Evolutionary conservation across 2,329 filamentous ascomycete species (phyloP).

Genomic region (Corinectria fuckeliana): DNA sequence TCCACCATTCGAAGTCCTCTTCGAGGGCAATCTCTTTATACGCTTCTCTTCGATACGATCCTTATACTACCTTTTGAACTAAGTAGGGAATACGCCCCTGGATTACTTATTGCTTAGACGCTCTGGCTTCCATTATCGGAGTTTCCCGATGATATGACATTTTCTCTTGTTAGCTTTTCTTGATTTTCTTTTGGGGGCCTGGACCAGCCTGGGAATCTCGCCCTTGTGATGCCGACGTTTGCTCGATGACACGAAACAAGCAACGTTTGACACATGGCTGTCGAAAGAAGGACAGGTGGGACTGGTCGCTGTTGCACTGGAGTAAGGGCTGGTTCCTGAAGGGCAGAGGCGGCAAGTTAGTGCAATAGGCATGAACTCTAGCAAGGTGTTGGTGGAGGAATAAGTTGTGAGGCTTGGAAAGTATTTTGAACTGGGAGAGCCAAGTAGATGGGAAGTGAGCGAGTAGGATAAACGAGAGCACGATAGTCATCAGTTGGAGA

Average conservation of each 20-base stretch:
- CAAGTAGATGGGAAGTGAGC: neutral
- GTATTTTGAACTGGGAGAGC: neutral
- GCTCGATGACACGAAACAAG: neutral
- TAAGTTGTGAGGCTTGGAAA: neutral
- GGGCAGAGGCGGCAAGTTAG: neutral
- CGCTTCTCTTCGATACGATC: constrained; percentile 19
- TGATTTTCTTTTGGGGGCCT: constrained; percentile 3
- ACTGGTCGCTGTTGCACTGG: neutral
- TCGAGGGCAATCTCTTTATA: constrained; percentile 10
- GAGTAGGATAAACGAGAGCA: neutral
- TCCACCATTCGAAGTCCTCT: constrained; percentile 2
- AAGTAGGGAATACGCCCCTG: constrained; percentile 7
- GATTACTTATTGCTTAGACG: constrained; percentile 11
- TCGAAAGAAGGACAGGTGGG: constrained; percentile 1
- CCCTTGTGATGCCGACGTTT: neutral
- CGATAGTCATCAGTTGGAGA: neutral
- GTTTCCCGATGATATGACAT: constrained; percentile 15
- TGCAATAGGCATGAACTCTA: neutral
- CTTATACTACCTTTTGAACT: constrained; percentile 15
- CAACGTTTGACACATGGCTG: neutral
- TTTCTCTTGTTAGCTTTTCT: constrained; percentile 6
- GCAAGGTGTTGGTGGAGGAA: neutral
- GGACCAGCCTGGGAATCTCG: neutral
- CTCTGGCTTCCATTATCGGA: neutral
- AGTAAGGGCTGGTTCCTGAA: constrained; percentile 19